These are phyloP conservation scores for Phytophthora cactorum DNA, from an alignment of 352 stramenopile species.

Conservation along the genomic window DNA sequence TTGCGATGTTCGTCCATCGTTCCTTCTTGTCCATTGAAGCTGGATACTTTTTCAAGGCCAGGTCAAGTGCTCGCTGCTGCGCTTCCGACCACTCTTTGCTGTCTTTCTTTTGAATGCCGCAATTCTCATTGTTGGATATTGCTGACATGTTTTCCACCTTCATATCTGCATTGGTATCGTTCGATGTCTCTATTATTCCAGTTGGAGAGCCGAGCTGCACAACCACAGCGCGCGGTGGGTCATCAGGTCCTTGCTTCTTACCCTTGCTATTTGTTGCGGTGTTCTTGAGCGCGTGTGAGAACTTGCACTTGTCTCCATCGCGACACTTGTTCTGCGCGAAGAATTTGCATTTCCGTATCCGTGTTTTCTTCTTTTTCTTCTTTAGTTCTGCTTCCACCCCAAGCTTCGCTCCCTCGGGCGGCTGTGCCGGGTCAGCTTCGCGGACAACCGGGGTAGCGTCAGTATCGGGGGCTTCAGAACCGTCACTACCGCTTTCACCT, in stretches of 20 bases:
- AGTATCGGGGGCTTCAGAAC: slow-evolving; percentile 3
- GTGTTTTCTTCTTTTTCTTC: slow-evolving; percentile 35
- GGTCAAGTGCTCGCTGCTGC: slow-evolving; percentile 72
- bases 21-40: slow-evolving; percentile 73
- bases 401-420: slow-evolving; percentile 6
- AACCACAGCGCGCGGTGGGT: slow-evolving; percentile 16
- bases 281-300: slow-evolving; percentile 47
- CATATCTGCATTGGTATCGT: neutral
- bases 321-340: slow-evolving; percentile 56
- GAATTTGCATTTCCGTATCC: slow-evolving; percentile 55
- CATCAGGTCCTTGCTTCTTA: slow-evolving; percentile 3
- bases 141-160: neutral
- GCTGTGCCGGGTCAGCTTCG: slow-evolving; percentile 24
- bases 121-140: slow-evolving; percentile 1
- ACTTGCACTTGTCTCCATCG: slow-evolving; percentile 70
- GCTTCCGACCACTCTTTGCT: slow-evolving; percentile 59
- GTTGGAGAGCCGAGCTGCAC: slow-evolving; percentile 23
- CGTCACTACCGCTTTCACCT: slow-evolving; percentile 7
- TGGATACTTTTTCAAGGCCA: slow-evolving; percentile 76
- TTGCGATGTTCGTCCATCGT: slow-evolving; percentile 71
- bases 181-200: neutral
- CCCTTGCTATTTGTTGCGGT: neutral
- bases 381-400: slow-evolving; percentile 12
- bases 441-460: slow-evolving; percentile 14
- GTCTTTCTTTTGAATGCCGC: slow-evolving; percentile 6